Base-by-base conservation (phyloP, 2,329 filamentous ascomycete species). In the Penicillium expansum region DNA sequence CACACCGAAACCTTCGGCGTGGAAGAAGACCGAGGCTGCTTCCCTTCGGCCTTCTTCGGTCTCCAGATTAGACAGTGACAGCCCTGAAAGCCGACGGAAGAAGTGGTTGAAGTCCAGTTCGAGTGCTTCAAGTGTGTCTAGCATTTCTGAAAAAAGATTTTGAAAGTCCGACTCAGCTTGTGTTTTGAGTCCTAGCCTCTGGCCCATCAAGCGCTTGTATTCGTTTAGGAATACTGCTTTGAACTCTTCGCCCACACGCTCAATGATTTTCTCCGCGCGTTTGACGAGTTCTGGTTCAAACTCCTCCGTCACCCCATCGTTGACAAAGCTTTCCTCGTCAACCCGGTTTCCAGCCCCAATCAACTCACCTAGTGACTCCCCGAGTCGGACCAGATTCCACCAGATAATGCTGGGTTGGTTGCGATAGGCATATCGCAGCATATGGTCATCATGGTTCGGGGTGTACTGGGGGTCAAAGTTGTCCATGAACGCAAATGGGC, bases 371-470 rank as follows among this genome's bases (percentile, higher is more conserved):
- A 99, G 72, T 0, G 89, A 85, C 76, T 99, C 94, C 56, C 92
- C 94, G 0, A 99, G 83, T 1, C 94, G 86, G 1, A 97, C 91
- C 0, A 97, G 81, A 68, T 97, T 97, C 94, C 94, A 99, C 94
- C 94, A 99, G 69, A 99, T 94, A 56, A 99, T 90, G 42, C 88
- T 92, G 0, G 94, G 92, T 71, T 99, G 94, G 71, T 96, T 96
- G 64, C 88, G 87, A 79, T 97, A 99, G 63, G 86, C 87, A 73
- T 99, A 99, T 45, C 94, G 85, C 30, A 96, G 79, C 77, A 89
- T 83, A 69, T 89, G 83, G 69, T 99, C 94, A 73, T 99, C 94
- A 72, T 99, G 94, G 70, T 99, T 99, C 1, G 94, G 94, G 0
- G 94, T 99, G 73, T 97, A 99, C 16, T 82, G 80, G 0, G 93